Percentiles rank a stretch among this genome's conserved stretches.
These are phyloP conservation scores for Rhinocladiella similis DNA, from an alignment of 2,329 filamentous ascomycete genomes.

Conservation along the genomic window DNA sequence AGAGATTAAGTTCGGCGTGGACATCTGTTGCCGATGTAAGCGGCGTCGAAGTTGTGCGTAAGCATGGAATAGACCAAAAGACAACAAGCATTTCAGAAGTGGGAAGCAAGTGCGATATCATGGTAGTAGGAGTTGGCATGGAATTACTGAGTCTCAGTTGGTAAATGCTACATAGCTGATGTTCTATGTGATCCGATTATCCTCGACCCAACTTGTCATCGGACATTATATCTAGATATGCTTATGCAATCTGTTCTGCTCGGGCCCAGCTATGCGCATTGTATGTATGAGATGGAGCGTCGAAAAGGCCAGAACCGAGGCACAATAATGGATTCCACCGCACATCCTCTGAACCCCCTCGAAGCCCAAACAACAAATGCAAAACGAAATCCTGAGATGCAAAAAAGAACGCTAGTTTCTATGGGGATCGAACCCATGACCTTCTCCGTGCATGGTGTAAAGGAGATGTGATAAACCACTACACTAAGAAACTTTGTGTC, in stretches of 20 bases:
- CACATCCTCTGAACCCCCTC: too few relatives aligned
- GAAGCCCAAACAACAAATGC: not conserved
- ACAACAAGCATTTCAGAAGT: too few relatives aligned
- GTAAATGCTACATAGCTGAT: not conserved
- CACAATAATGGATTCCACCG: too few relatives aligned
- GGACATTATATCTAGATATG: not conserved
- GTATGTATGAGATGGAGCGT: too few relatives aligned
- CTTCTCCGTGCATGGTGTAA: slow-evolving; percentile 25
- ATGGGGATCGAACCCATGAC: slow-evolving; percentile 27
- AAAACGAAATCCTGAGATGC: not conserved
- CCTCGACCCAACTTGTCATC: too few relatives aligned
- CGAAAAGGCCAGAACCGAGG: too few relatives aligned
- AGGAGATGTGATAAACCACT: slow-evolving; percentile 28
- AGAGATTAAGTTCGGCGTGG: slow-evolving; percentile 17
- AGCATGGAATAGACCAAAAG: not conserved
- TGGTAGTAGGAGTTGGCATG: slow-evolving; percentile 28
- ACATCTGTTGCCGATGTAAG: slow-evolving; percentile 30
- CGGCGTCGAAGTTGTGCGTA: slow-evolving; percentile 17
- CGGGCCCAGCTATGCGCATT: too few relatives aligned
- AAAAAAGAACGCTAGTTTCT: slow-evolving; percentile 21
- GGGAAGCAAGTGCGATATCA: slow-evolving; percentile 3
- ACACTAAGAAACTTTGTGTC: slow-evolving; percentile 21
- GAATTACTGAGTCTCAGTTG: slow-evolving; percentile 15
- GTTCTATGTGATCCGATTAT: too few relatives aligned
- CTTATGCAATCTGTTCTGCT: too few relatives aligned